These are phyloP conservation scores for Globisporangium abappressorium DNA, from an alignment of 352 stramenopile genomes.

Conservation along the genomic window DNA sequence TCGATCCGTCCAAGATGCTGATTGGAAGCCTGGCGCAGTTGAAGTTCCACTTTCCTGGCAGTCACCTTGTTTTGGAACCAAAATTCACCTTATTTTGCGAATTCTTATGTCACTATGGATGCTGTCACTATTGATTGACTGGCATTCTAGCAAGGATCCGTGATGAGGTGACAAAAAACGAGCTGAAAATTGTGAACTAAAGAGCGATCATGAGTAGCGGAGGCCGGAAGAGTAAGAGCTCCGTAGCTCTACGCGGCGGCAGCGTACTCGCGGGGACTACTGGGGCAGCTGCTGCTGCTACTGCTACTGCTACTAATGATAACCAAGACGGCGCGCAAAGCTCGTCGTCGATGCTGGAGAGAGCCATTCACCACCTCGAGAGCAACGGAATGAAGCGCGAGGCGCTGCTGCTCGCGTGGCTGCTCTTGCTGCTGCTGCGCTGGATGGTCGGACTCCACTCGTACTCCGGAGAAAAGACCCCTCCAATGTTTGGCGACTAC, in stretches of 20 bases:
- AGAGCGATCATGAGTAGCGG: background rate
- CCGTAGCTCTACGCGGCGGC: background rate
- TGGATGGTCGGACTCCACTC: constrained; percentile 79
- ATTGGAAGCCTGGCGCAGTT: constrained; percentile 9
- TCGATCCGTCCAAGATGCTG: constrained; percentile 6
- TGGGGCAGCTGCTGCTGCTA: background rate
- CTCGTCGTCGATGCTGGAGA: constrained; percentile 35
- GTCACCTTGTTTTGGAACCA: background rate
- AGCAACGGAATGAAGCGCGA: constrained; percentile 43
- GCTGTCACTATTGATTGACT: background rate
- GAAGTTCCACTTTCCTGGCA: background rate
- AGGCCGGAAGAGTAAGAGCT: constrained; percentile 8
- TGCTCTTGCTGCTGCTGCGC: constrained; percentile 58
- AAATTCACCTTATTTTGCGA: background rate
- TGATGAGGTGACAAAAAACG: constrained; percentile 4
- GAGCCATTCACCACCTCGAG: constrained; percentile 50
- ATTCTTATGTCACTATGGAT: constrained; percentile 3
- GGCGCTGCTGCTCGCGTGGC: constrained; percentile 45
- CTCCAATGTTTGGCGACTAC: constrained; percentile 95
- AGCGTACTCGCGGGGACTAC: background rate
- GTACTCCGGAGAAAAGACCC: constrained; percentile 75
- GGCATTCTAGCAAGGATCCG: background rate
- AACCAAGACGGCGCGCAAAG: background rate
- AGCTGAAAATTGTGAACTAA: background rate
- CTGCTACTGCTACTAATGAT: background rate